Conservation (phyloP, 768 basidiomycete species). For the Strobilomyces dryophilus region DNA sequence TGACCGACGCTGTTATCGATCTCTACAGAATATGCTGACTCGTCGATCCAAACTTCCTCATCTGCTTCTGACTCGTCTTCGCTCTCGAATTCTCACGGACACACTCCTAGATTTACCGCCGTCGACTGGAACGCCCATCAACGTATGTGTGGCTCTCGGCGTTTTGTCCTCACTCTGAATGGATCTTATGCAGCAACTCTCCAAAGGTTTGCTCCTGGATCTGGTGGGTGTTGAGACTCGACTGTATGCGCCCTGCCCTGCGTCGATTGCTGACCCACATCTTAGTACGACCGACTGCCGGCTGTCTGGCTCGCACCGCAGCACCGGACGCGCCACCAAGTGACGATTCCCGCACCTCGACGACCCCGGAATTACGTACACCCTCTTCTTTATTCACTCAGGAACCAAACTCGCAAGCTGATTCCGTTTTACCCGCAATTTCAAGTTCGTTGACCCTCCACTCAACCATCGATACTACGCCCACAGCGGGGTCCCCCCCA, state of each 20-base stretch:
- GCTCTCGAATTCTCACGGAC: not conserved
- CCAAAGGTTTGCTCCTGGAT: not conserved
- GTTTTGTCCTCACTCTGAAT: not conserved
- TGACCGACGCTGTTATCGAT: not conserved
- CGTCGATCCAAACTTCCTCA: constrained; percentile 11
- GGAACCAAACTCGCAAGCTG: not conserved
- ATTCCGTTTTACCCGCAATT: not conserved
- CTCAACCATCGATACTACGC: not conserved
- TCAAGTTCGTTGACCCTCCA: not conserved
- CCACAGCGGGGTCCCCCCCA: not conserved
- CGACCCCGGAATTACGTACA: not conserved
- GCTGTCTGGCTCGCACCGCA: not conserved
- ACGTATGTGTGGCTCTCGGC: not conserved
- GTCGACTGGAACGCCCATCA: constrained; percentile 9
- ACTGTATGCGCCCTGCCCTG: no score
- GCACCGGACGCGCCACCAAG: not conserved
- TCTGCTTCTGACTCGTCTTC: not conserved
- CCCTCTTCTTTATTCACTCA: not conserved
- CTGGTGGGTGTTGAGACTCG: no score
- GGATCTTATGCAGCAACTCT: not conserved
- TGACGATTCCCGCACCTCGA: not conserved
- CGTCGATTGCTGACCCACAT: constrained; percentile 1
- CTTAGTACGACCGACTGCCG: constrained; percentile 7
- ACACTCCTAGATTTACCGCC: not conserved
- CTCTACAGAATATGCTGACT: constrained; percentile 11